Conservation (phyloP, 371 early-diverging fungal genomes). For the Actinomucor elegans region DNA sequence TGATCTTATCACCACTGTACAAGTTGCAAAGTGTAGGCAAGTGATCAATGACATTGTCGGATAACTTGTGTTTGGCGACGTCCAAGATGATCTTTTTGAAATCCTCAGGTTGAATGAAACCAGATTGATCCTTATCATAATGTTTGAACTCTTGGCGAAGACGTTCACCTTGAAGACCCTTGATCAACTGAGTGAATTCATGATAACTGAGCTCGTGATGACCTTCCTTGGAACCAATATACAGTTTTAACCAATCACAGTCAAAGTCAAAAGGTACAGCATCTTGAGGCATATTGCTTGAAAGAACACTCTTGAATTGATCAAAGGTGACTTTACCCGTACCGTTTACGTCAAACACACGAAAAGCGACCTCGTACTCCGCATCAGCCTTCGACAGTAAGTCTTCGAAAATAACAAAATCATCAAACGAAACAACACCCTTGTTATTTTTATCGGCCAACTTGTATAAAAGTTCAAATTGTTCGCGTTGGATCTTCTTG, state of each 20-base stretch:
- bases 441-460: constrained; percentile 69
- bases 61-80: constrained; percentile 70
- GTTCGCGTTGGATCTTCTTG: constrained; percentile 59
- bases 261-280: constrained; percentile 73
- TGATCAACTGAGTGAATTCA: constrained; percentile 81
- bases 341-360: constrained; percentile 64
- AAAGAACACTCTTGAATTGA: constrained; percentile 68
- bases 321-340: constrained; percentile 66
- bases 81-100: constrained; percentile 69
- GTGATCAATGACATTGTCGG: constrained; percentile 68
- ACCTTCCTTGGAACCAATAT: constrained; percentile 62
- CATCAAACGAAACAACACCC: constrained; percentile 69
- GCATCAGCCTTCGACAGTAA: constrained; percentile 78
- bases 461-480: constrained; percentile 66
- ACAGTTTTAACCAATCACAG: constrained; percentile 73
- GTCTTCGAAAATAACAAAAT: constrained; percentile 77
- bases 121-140: constrained; percentile 67
- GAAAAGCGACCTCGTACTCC: constrained; percentile 81
- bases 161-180: constrained; percentile 77
- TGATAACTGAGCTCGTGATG: constrained; percentile 65
- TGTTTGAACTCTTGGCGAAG: constrained; percentile 78
- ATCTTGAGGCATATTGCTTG: constrained; percentile 55
- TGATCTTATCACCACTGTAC: constrained; percentile 56
- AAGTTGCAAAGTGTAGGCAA: constrained; percentile 68
- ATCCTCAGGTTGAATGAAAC: constrained; percentile 65